Conservation (phyloP, 2,329 filamentous ascomycete species). For the Colletotrichum musicola region DNA sequence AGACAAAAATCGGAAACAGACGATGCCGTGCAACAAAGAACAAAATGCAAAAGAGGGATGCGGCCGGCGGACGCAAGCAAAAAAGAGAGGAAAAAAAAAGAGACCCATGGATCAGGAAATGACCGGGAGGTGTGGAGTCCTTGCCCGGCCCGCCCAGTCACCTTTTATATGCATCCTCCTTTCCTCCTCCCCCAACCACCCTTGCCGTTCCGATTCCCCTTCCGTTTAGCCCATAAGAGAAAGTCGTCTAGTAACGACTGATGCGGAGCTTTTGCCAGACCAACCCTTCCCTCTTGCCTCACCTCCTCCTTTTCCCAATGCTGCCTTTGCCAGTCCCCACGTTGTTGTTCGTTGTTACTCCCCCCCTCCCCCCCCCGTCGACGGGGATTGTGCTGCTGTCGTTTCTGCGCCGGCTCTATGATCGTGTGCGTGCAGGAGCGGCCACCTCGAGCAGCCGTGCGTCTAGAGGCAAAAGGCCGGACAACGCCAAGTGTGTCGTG, state of each 20-base stretch:
- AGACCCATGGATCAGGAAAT: background rate
- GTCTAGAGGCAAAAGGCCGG: background rate
- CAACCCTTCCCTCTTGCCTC: background rate
- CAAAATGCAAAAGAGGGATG: background rate
- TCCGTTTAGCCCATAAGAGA: background rate
- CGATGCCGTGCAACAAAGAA: background rate
- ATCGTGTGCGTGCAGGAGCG: background rate
- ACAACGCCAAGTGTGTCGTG: slow-evolving; percentile 2
- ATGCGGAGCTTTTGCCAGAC: slow-evolving; percentile 4
- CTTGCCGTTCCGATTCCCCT: background rate
- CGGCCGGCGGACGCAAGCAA: too few species aligned
- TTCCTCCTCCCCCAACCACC: background rate
- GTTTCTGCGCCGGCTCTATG: background rate
- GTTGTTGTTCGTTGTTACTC: too few species aligned
- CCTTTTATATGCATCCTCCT: slow-evolving; percentile 23
- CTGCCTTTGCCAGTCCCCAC: background rate
- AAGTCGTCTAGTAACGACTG: slow-evolving; percentile 38
- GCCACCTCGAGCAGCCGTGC: background rate
- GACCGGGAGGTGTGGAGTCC: too few species aligned
- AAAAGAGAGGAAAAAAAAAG: background rate
- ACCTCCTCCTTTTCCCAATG: slow-evolving; percentile 1
- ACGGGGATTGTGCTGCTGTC: background rate
- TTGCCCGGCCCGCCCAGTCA: slow-evolving; percentile 15
- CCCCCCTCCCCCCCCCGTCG: too few species aligned
- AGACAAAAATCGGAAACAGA: background rate